Evolutionary conservation across 2,329 filamentous ascomycete genomes (phyloP).

Genomic region (Myriosclerotinia scirpicola): DNA sequence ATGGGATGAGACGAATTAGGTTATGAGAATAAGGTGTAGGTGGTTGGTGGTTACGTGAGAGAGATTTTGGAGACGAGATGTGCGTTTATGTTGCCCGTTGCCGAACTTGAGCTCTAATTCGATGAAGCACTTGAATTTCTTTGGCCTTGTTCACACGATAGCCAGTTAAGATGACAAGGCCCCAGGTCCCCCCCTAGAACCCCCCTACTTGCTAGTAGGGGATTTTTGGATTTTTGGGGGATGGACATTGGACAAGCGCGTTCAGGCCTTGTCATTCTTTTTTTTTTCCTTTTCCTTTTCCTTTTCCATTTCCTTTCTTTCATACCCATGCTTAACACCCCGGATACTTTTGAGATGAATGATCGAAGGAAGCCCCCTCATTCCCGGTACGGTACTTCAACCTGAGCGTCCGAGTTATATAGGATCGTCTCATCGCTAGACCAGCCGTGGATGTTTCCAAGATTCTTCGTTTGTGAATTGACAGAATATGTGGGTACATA

Average conservation of each 20-base stretch:
- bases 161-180: slow-evolving; percentile 20
- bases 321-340: slow-evolving; percentile 18
- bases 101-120: slow-evolving; percentile 24
- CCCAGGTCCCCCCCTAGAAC: slow-evolving; percentile 20
- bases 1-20: slow-evolving; percentile 23
- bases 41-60: slow-evolving; percentile 1
- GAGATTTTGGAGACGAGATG: slow-evolving; percentile 21
- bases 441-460: slow-evolving; percentile 13
- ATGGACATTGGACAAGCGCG: slow-evolving; percentile 17
- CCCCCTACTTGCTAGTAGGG: slow-evolving; percentile 11
- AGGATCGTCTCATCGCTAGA: slow-evolving; percentile 18
- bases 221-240: not conserved
- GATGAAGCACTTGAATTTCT: slow-evolving; percentile 23
- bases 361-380: slow-evolving; percentile 14
- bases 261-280: slow-evolving; percentile 10
- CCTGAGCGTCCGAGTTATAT: slow-evolving; percentile 11
- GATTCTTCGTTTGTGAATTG: slow-evolving; percentile 23
- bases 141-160: slow-evolving; percentile 20
- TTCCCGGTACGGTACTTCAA: slow-evolving; percentile 4
- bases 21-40: slow-evolving; percentile 8
- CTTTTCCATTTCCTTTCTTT: not conserved
- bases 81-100: slow-evolving; percentile 24
- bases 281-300: too few relatives aligned
- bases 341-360: slow-evolving; percentile 17
- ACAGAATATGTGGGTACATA: slow-evolving; percentile 21